Percentiles rank a stretch among this genome's conserved stretches.
Evolutionary conservation across 1,139 yeast genomes (phyloP).

Genomic region (Taphrina deformans): DNA sequence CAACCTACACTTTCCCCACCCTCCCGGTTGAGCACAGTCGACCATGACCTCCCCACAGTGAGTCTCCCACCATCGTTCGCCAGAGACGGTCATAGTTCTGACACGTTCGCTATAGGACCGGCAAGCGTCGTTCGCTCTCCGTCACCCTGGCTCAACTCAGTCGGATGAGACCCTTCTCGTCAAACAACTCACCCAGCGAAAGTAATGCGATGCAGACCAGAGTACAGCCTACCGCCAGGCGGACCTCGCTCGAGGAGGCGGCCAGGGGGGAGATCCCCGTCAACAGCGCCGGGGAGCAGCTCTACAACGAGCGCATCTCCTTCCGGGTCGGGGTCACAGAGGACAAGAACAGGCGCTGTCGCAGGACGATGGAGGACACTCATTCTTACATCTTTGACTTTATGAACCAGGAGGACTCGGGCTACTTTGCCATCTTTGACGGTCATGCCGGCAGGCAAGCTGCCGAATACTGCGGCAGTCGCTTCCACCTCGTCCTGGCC

Average conservation of each 20-base stretch:
- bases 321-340: slow-evolving; percentile 80
- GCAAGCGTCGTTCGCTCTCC: slow-evolving; percentile 33
- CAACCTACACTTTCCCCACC: background rate
- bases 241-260: slow-evolving; percentile 15
- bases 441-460: slow-evolving; percentile 97
- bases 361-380: slow-evolving; percentile 95
- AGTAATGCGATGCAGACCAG: slow-evolving; percentile 16
- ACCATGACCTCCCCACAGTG: slow-evolving; percentile 29
- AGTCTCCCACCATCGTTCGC: background rate
- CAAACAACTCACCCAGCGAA: slow-evolving; percentile 19
- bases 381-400: slow-evolving; percentile 91
- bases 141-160: slow-evolving; percentile 32
- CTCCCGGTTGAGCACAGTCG: background rate
- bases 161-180: slow-evolving; percentile 16
- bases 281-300: slow-evolving; percentile 32
- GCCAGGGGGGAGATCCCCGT: background rate
- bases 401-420: slow-evolving; percentile 87
- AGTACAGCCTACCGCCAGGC: slow-evolving; percentile 3
- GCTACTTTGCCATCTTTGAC: slow-evolving; percentile 92
- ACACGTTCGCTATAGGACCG: slow-evolving; percentile 10
- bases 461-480: slow-evolving; percentile 93
- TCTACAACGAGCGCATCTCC: slow-evolving; percentile 35
- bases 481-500: slow-evolving; percentile 68
- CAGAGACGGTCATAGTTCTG: too few species aligned
- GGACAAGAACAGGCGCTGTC: slow-evolving; percentile 73